Evolutionary conservation across 768 basidiomycete genomes (phyloP), one percentile per base, ranked within the genome.

Genomic region (Sarcomyxa edulis): DNA sequence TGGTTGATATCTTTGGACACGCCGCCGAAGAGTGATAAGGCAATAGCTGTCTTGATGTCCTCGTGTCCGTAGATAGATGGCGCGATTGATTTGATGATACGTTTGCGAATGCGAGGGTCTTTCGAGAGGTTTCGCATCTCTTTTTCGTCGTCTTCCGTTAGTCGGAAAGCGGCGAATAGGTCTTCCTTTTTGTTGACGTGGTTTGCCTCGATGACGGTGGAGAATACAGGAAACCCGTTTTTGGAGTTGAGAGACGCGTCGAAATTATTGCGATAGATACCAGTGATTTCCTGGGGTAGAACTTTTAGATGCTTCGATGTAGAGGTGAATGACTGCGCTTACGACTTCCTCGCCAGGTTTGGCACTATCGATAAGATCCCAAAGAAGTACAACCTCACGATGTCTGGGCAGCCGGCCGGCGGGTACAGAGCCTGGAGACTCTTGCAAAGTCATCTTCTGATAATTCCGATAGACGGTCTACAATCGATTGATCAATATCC

Each of bases 151-250:
- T 98, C 96, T 58, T 98, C 95, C 0, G 94, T 97, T 16, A 99
- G 74, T 20, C 91, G 79, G 71, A 96, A 94, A 4, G 96, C 94
- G n/a, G 96, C 95, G 51, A 97, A 98, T 12, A 95, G 74, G 54
- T 99, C 96, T 62, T 98, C 95, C 61, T 98, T 98, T 71, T 98
- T 97, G 69, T 96, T 97, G 56, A 99, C 71, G 56, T 98, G 94
- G 59, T 99, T 99, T 12, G 94, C 96, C 58, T 98, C 96, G 41
- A 99, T 85, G 47, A 99, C 76, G 15, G 96, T 99, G 7, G 93
- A 96, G 68, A 99, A 99, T 22, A 99, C 96, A 2, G 96, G 96
- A 68, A 99, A 99, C 6, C 96, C 96, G 50, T 99, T 98, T 66
- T 98, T 98, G 19, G 91, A 82, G 60, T 99, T 99, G 50, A 99